These are phyloP conservation scores for Aphanocladium album DNA, from an alignment of 2,329 filamentous ascomycete species.

Conservation along the genomic window DNA sequence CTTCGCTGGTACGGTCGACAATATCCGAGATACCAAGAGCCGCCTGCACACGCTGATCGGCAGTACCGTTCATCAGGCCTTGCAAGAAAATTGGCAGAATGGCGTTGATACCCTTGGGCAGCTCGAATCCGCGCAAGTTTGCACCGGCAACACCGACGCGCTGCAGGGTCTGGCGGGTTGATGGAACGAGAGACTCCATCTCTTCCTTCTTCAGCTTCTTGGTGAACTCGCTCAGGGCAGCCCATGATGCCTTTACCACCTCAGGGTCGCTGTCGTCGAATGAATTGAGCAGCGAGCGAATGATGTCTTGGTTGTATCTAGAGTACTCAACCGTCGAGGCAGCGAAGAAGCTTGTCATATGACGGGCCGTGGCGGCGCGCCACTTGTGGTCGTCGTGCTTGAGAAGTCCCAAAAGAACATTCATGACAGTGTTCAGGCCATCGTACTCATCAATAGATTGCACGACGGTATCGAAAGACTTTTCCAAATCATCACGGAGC, in stretches of 20 bases:
- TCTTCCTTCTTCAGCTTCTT: constrained; percentile 91
- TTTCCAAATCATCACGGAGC: constrained; percentile 67
- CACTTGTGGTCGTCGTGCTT: constrained; percentile 91
- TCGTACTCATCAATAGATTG: constrained; percentile 93
- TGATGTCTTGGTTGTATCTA: constrained; percentile 91
- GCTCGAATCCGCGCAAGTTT: constrained; percentile 78
- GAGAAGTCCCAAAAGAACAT: constrained; percentile 76
- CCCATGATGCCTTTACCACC: constrained; percentile 87
- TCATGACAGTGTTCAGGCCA: constrained; percentile 93
- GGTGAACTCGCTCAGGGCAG: constrained; percentile 79
- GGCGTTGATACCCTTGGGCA: constrained; percentile 96
- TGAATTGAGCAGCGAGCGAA: constrained; percentile 81
- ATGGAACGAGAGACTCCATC: constrained; percentile 88
- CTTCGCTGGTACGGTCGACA: constrained; percentile 83
- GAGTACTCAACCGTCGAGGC: constrained; percentile 82
- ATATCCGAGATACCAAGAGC: constrained; percentile 94
- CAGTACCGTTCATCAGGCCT: constrained; percentile 91
- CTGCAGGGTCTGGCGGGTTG: constrained; percentile 78
- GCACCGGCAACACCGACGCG: constrained; percentile 84
- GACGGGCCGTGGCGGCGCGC: constrained; percentile 70
- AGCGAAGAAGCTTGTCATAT: constrained; percentile 82
- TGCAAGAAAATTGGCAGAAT: constrained; percentile 96
- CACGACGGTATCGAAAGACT: constrained; percentile 83
- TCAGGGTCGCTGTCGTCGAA: constrained; percentile 82
- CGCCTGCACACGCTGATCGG: constrained; percentile 86